Conservation (phyloP, 2,329 filamentous ascomycete species). For the Monilinia fructigena region DNA sequence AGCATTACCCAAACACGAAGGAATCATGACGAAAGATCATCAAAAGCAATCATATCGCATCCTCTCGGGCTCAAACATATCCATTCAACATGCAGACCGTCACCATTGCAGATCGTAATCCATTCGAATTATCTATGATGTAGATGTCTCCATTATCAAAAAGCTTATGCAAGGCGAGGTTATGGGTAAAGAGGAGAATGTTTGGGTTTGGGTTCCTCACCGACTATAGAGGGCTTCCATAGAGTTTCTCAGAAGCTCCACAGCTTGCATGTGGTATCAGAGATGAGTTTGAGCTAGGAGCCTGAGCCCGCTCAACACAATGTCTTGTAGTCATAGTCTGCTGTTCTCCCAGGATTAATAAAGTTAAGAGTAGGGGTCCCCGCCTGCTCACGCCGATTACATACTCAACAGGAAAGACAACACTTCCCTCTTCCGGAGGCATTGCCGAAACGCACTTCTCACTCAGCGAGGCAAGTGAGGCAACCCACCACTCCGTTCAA, state of each 20-base stretch:
- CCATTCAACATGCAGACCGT: background rate
- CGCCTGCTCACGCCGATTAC: no score
- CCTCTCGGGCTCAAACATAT: no score
- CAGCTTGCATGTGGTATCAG: background rate
- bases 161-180: background rate
- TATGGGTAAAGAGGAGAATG: background rate
- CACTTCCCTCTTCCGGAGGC: no score
- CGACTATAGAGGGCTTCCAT: background rate
- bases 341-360: no score
- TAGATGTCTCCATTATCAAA: background rate
- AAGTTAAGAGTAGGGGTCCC: no score
- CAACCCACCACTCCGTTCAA: no score
- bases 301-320: background rate
- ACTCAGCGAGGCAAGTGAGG: no score
- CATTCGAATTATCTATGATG: background rate
- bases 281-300: background rate
- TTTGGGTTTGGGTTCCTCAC: background rate
- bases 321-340: constrained; percentile 9
- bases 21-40: background rate
- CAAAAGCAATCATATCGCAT: background rate
- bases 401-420: no score
- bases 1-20: constrained; percentile 2
- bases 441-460: no score
- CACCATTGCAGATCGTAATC: background rate
- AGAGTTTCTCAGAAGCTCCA: background rate